Evolutionary conservation across 352 stramenopile genomes (phyloP).

Genomic region (Phytophthora fragariae): DNA sequence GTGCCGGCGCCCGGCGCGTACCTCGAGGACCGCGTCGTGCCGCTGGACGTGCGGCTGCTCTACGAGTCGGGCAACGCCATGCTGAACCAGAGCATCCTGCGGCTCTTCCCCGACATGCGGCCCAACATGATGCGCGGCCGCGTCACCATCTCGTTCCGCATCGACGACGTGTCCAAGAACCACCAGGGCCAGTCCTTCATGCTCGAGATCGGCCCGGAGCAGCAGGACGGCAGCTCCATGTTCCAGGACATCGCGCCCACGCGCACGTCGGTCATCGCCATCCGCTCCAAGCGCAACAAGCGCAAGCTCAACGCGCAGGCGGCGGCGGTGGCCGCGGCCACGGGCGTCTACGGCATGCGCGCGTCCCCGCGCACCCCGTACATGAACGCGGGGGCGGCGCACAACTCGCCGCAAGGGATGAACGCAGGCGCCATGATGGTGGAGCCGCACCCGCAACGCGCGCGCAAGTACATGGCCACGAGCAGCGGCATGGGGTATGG

Average conservation of each 20-base stretch:
- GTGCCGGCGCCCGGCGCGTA: constrained; percentile 67
- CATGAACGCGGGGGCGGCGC: constrained; percentile 34
- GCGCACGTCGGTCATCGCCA: constrained; percentile 89
- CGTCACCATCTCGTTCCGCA: constrained; percentile 92
- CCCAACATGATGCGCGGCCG: constrained; percentile 90
- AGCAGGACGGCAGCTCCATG: constrained; percentile 81
- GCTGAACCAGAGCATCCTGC: constrained; percentile 92
- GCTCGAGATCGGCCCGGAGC: constrained; percentile 91
- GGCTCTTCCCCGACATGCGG: constrained; percentile 84
- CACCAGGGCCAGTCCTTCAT: constrained; percentile 96
- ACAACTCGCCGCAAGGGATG: constrained; percentile 27
- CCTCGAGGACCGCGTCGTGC: constrained; percentile 83
- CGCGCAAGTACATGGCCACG: constrained; percentile 41
- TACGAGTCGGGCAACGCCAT: constrained; percentile 90
- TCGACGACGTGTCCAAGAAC: constrained; percentile 98
- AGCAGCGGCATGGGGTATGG: constrained; percentile 38
- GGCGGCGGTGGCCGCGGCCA: constrained; percentile 17
- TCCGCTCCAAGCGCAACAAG: constrained; percentile 97
- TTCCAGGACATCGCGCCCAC: constrained; percentile 92
- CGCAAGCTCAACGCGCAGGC: constrained; percentile 67
- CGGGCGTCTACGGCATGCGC: constrained; percentile 31
- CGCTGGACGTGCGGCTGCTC: constrained; percentile 72
- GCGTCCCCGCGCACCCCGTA: constrained; percentile 47
- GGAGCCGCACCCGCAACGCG: constrained; percentile 39
- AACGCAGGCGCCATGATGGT: constrained; percentile 29